phyloP scores from a whole-genome alignment of 225 moss, liverwort and hornwort genomes.

The Neckera pumila region DNA sequence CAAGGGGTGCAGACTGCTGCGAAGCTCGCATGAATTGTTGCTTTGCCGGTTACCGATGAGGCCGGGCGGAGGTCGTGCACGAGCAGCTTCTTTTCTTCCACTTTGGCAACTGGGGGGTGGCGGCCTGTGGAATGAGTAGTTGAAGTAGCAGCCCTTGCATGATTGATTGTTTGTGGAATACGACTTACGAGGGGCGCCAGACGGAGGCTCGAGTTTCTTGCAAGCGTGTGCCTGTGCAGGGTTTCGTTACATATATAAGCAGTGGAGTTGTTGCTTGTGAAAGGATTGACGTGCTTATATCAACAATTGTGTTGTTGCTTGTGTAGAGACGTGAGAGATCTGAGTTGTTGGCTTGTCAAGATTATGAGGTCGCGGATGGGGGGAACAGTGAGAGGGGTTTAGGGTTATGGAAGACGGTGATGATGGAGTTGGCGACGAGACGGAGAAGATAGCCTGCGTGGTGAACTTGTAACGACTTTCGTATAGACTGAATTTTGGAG shows the following conservation, averaged over 20 bases:
- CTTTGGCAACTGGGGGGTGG: neutral
- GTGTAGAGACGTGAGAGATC: neutral
- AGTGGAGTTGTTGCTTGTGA: neutral
- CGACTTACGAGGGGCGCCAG: neutral
- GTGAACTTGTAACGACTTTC: neutral
- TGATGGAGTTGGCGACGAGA: conserved; percentile 71
- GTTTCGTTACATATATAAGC: neutral
- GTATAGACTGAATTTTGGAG: neutral
- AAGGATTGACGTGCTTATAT: neutral
- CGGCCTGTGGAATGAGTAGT: neutral
- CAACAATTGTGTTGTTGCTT: neutral
- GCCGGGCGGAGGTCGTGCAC: neutral
- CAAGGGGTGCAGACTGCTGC: neutral
- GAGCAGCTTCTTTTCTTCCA: neutral
- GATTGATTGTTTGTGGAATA: neutral
- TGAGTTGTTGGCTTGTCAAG: neutral
- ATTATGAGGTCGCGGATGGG: neutral
- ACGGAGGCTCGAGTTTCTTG: neutral
- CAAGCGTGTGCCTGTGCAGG: neutral
- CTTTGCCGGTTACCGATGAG: neutral
- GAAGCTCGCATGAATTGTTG: neutral
- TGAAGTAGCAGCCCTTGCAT: neutral
- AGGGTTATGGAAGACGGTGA: conserved; percentile 37
- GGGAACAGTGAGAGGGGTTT: neutral
- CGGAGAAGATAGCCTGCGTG: conserved; percentile 38